Percentiles rank a stretch among this genome's conserved stretches.
These are phyloP conservation scores for Trametes sp. DNA, from an alignment of 1,284 basidiomycete genomes.

Conservation along the genomic window DNA sequence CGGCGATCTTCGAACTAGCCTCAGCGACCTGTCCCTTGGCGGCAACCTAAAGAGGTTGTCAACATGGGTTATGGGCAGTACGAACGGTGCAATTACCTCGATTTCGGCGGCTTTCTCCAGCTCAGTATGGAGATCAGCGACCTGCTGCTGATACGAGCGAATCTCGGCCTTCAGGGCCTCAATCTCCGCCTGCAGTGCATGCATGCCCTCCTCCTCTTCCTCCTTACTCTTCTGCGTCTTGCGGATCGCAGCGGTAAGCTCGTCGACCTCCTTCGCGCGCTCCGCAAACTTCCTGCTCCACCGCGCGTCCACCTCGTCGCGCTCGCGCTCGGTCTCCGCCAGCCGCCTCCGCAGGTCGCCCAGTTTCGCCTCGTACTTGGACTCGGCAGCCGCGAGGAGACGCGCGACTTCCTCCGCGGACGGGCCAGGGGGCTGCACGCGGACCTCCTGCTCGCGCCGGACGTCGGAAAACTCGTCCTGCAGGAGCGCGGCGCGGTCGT, in stretches of 20 bases:
- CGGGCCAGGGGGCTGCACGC: slow-evolving; percentile 51
- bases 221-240: slow-evolving; percentile 63
- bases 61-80: too few relatives aligned
- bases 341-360: slow-evolving; percentile 72
- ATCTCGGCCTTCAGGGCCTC: slow-evolving; percentile 59
- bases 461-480: slow-evolving; percentile 77
- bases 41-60: too few relatives aligned
- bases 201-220: slow-evolving; percentile 64
- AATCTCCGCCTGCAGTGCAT: slow-evolving; percentile 62
- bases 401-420: slow-evolving; percentile 77
- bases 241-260: slow-evolving; percentile 66
- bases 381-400: slow-evolving; percentile 80
- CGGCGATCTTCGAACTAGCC: slow-evolving; percentile 50
- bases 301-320: slow-evolving; percentile 82
- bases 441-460: slow-evolving; percentile 62
- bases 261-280: slow-evolving; percentile 80
- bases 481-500: slow-evolving; percentile 73
- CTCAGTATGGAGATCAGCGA: slow-evolving; percentile 56
- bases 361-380: slow-evolving; percentile 78
- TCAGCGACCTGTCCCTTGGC: slow-evolving; percentile 54
- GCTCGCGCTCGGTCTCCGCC: slow-evolving; percentile 69
- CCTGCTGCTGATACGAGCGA: slow-evolving; percentile 52
- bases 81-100: slow-evolving; percentile 55
- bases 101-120: slow-evolving; percentile 61
- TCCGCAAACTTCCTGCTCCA: slow-evolving; percentile 84